Percentiles rank a stretch among this genome's conserved stretches.
These are phyloP conservation scores for Amylocarpus encephaloides DNA, from an alignment of 2,329 filamentous ascomycete species.

Conservation along the genomic window DNA sequence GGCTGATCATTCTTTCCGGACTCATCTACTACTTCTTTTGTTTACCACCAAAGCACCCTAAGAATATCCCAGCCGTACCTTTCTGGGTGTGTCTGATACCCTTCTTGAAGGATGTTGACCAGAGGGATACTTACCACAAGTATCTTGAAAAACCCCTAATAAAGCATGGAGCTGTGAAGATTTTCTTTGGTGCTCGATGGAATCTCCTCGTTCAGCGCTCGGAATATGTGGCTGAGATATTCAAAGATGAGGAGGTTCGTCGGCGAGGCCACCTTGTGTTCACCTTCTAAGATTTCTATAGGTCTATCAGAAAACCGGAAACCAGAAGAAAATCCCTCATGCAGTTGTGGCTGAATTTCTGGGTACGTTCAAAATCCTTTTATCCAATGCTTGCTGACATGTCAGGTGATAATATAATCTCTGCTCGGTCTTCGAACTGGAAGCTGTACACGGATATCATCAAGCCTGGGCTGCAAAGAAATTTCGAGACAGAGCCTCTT, in stretches of 20 bases:
- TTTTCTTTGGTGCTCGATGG: constrained; percentile 4
- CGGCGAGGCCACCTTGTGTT: too few species aligned
- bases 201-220: constrained; percentile 2
- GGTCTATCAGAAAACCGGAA: constrained; percentile 5
- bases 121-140: constrained; percentile 1
- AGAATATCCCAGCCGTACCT: constrained; percentile 4
- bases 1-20: not conserved
- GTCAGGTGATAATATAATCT: constrained; percentile 5
- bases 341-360: constrained; percentile 2
- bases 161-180: constrained; percentile 4
- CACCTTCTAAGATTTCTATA: too few species aligned
- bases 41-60: constrained; percentile 3
- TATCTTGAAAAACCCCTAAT: constrained; percentile 1
- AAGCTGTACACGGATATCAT: constrained; percentile 4
- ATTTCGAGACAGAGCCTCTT: constrained; percentile 1
- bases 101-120: constrained; percentile 7
- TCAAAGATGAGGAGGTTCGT: constrained; percentile 6
- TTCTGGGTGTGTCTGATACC: constrained; percentile 6
- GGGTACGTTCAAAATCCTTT: not conserved
- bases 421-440: not conserved
- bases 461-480: constrained; percentile 4
- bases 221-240: constrained; percentile 1
- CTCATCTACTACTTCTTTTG: constrained; percentile 2
- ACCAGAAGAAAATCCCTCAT: constrained; percentile 8
- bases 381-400: not conserved